These are phyloP conservation scores for Thelonectria rubi DNA, from an alignment of 2,329 filamentous ascomycete species.

Conservation along the genomic window DNA sequence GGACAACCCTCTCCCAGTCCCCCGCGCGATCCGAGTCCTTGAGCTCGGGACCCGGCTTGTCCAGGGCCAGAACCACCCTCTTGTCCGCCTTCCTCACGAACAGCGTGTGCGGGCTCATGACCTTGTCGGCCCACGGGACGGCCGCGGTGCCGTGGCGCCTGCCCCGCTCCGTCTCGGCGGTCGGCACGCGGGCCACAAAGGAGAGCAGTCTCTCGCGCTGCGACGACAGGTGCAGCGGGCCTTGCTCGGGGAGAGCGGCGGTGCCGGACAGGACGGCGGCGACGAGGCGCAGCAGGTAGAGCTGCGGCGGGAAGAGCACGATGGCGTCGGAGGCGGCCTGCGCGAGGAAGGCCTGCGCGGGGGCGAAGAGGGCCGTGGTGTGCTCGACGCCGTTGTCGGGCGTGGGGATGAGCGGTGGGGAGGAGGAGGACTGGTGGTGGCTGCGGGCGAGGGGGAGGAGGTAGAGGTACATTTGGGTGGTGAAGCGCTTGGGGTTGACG, in stretches of 20 bases:
- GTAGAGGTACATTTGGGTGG: constrained; percentile 97
- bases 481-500: constrained; percentile 79
- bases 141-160: constrained; percentile 52
- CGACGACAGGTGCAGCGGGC: constrained; percentile 49
- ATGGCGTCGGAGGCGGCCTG: constrained; percentile 72
- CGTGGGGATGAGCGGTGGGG: constrained; percentile 69
- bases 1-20: constrained; percentile 66
- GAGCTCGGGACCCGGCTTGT: constrained; percentile 66
- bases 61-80: constrained; percentile 63
- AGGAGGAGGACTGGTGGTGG: constrained; percentile 32
- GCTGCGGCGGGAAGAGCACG: constrained; percentile 91
- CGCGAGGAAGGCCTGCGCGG: constrained; percentile 73
- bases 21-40: constrained; percentile 58
- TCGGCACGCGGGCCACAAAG: constrained; percentile 60
- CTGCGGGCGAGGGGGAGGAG: constrained; percentile 69
- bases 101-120: constrained; percentile 65
- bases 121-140: constrained; percentile 68
- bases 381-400: constrained; percentile 74
- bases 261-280: constrained; percentile 59
- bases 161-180: constrained; percentile 52
- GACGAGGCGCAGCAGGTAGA: constrained; percentile 73
- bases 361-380: constrained; percentile 81
- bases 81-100: constrained; percentile 56
- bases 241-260: constrained; percentile 39
- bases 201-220: constrained; percentile 63